Conservation (phyloP, 176 grass and related monocot genomes). For the Phoenix dactylifera region DNA sequence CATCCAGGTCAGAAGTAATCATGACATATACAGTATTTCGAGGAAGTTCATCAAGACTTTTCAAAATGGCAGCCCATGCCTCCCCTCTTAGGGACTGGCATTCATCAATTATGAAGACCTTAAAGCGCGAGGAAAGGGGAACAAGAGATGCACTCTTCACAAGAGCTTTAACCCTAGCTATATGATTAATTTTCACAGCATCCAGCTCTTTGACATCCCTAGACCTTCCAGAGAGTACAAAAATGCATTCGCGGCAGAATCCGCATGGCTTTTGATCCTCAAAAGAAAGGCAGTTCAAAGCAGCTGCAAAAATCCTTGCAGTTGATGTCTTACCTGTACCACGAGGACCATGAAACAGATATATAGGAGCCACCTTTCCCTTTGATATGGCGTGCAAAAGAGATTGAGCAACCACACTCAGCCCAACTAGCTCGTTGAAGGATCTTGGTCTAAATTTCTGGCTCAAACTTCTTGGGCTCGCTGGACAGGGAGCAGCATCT, state of each 20-base stretch:
- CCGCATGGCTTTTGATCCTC: constrained; percentile 90
- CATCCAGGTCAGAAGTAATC: constrained; percentile 80
- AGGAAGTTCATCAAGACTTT: constrained; percentile 71
- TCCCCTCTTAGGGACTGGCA: constrained; percentile 78
- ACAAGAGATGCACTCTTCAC: constrained; percentile 67
- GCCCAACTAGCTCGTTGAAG: constrained; percentile 83
- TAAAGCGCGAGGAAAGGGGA: constrained; percentile 73
- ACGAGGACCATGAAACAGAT: constrained; percentile 83
- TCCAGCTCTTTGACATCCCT: constrained; percentile 87
- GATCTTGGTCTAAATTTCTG: constrained; percentile 88
- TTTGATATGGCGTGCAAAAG: constrained; percentile 80
- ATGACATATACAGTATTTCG: constrained; percentile 79
- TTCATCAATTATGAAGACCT: constrained; percentile 89
- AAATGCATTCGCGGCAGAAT: constrained; percentile 80
- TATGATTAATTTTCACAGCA: constrained; percentile 62
- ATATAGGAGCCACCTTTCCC: constrained; percentile 89
- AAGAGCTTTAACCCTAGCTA: constrained; percentile 68
- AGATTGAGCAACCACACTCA: constrained; percentile 73
- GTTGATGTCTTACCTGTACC: constrained; percentile 89
- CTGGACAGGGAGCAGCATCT: constrained; percentile 44
- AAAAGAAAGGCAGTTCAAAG: constrained; percentile 79
- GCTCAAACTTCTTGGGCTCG: constrained; percentile 76
- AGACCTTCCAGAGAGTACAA: constrained; percentile 77
- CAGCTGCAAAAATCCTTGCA: constrained; percentile 78
- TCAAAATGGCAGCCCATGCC: constrained; percentile 78